Percentiles rank a stretch among this genome's conserved stretches.
phyloP scores from a whole-genome alignment of 495 filamentous ascomycete genomes.

The Neurospora sp. region DNA sequence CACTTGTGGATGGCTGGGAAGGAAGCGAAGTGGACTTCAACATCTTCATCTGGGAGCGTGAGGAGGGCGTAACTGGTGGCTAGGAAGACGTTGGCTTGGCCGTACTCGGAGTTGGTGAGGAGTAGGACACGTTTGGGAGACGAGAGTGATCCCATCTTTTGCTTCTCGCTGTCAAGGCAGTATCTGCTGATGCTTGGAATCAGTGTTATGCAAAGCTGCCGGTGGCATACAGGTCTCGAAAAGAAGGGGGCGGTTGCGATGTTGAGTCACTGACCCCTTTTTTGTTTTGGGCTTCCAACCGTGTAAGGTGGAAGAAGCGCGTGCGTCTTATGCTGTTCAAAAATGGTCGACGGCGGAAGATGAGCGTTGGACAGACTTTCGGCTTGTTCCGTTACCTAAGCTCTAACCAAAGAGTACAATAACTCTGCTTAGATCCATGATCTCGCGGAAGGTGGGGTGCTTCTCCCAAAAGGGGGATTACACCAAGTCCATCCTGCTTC shows the following conservation, averaged over 20 bases:
- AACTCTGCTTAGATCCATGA: not conserved
- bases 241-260: not conserved
- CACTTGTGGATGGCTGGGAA: conserved; percentile 28
- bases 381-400: not conserved
- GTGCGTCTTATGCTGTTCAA: not conserved
- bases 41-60: conserved; percentile 18
- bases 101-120: conserved; percentile 46
- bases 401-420: not conserved
- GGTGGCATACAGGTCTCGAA: not conserved
- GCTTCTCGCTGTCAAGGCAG: not conserved
- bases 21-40: conserved; percentile 44
- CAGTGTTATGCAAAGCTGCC: not conserved
- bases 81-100: conserved; percentile 45
- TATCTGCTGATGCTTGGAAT: not conserved
- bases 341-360: not conserved
- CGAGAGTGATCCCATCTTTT: conserved; percentile 11
- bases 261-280: not conserved
- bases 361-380: not conserved
- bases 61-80: conserved; percentile 43
- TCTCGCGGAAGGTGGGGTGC: not conserved
- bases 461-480: not conserved
- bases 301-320: not conserved
- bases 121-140: conserved; percentile 29
- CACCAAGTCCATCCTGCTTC: not conserved
- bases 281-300: not conserved